A percentile compares a stretch with the other conserved stretches of the same genome.
Conservation (phyloP, 371 early-diverging fungal species). For the Mortierella sp. region DNA sequence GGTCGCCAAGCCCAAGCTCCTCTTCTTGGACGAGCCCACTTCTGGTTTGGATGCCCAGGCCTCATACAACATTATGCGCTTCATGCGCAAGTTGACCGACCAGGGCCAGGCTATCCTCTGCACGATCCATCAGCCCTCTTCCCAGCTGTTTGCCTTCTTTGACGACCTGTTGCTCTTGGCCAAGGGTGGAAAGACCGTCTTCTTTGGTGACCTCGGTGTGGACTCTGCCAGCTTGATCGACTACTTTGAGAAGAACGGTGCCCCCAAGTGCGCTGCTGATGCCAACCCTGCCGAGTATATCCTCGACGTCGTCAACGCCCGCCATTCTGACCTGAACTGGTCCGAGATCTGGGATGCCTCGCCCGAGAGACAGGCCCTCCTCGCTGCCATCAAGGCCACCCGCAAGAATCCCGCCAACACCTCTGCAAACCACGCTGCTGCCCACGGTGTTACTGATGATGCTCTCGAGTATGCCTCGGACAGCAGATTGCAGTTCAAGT, state of each 20-base stretch:
- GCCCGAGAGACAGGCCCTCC: slow-evolving; percentile 40
- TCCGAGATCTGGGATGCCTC: slow-evolving; percentile 70
- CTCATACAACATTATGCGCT: slow-evolving; percentile 80
- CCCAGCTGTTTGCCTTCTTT: slow-evolving; percentile 85
- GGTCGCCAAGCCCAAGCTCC: slow-evolving; percentile 80
- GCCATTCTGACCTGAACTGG: slow-evolving; percentile 73
- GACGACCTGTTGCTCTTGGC: slow-evolving; percentile 85
- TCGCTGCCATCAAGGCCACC: slow-evolving; percentile 37
- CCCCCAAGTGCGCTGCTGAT: slow-evolving; percentile 65
- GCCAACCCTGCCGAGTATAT: slow-evolving; percentile 82
- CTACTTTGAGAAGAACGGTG: slow-evolving; percentile 78
- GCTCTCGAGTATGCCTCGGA: slow-evolving; percentile 46
- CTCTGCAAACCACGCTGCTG: not conserved
- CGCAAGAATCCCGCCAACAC: slow-evolving; percentile 12
- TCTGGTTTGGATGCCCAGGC: slow-evolving; percentile 78
- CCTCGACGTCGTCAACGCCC: slow-evolving; percentile 75
- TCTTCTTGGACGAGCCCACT: slow-evolving; percentile 92
- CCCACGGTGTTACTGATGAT: slow-evolving; percentile 7
- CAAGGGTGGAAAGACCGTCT: slow-evolving; percentile 84
- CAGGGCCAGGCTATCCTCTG: slow-evolving; percentile 79
- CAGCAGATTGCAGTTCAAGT: slow-evolving; percentile 59
- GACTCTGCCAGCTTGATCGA: slow-evolving; percentile 66
- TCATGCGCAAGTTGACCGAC: slow-evolving; percentile 80
- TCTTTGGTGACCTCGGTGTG: slow-evolving; percentile 80
- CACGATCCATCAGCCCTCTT: slow-evolving; percentile 91